Conservation (phyloP, 1,284 basidiomycete species). For the Ganoderma sp. region DNA sequence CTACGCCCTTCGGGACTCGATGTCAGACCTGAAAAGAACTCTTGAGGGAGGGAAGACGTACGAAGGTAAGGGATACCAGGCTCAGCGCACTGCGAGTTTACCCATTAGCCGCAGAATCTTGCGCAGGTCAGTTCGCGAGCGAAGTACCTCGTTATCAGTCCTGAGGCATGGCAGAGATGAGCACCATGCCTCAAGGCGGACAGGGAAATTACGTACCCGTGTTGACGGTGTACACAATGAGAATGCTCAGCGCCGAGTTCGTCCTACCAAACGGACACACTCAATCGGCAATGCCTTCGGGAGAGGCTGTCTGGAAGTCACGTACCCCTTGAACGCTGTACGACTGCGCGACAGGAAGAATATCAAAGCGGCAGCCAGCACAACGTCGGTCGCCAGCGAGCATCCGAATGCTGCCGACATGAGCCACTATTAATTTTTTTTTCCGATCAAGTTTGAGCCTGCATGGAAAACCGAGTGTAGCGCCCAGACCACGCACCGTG, state of each 20-base stretch:
- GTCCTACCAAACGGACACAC: no score
- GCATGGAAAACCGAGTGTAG: neutral
- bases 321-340: slow-evolving; percentile 1
- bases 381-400: slow-evolving; percentile 1
- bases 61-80: neutral
- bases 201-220: neutral
- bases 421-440: neutral
- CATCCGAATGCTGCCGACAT: neutral
- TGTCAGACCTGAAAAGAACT: no score
- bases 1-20: neutral
- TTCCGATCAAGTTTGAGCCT: neutral
- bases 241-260: neutral
- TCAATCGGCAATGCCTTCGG: no score
- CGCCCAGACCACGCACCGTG: neutral
- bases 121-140: neutral
- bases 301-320: no score
- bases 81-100: neutral
- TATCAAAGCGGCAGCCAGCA: neutral
- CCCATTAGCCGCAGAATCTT: neutral
- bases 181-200: no score
- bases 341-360: neutral
- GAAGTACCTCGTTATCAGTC: neutral
- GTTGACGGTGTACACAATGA: slow-evolving; percentile 1
- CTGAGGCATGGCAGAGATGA: neutral
- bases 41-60: no score